A percentile compares a stretch with the other conserved stretches of the same genome.
These are phyloP conservation scores for Gnomoniopsis smithogilvyi DNA, from an alignment of 2,329 filamentous ascomycete genomes.

Conservation along the genomic window DNA sequence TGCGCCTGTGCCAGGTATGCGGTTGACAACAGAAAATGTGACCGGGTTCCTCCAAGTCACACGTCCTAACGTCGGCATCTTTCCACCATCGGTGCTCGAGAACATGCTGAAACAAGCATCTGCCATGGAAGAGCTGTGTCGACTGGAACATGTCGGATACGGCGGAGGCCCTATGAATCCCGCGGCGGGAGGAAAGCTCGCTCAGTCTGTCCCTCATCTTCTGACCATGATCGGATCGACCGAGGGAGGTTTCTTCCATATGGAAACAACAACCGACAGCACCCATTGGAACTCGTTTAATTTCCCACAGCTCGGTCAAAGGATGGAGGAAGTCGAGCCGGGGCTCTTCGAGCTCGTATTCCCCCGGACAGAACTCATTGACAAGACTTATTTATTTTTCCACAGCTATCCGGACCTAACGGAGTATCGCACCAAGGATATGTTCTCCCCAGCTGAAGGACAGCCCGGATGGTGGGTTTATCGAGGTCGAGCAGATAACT, in stretches of 20 bases:
- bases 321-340: constrained; percentile 28
- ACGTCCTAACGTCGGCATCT: constrained; percentile 10
- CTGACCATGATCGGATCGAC: constrained; percentile 20
- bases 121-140: constrained; percentile 15
- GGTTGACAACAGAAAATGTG: constrained; percentile 17
- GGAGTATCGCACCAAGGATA: constrained; percentile 32
- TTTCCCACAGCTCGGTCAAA: constrained; percentile 27
- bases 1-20: constrained; percentile 16
- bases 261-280: constrained; percentile 13
- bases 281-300: constrained; percentile 25
- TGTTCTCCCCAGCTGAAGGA: constrained; percentile 28
- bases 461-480: constrained; percentile 21
- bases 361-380: constrained; percentile 23
- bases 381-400: constrained; percentile 21
- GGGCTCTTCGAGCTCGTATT: constrained; percentile 29
- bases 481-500: constrained; percentile 28
- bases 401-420: constrained; percentile 27
- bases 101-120: constrained; percentile 18
- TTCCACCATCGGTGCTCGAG: constrained; percentile 20
- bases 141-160: constrained; percentile 17
- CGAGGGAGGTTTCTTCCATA: constrained; percentile 16
- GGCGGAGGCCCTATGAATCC: constrained; percentile 20
- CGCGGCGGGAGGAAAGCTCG: constrained; percentile 16
- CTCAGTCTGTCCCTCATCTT: constrained; percentile 16
- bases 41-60: constrained; percentile 11